Evolutionary conservation across 192 early-diverging fungal species (phyloP).

Genomic region (Backusella liffmaniae): DNA sequence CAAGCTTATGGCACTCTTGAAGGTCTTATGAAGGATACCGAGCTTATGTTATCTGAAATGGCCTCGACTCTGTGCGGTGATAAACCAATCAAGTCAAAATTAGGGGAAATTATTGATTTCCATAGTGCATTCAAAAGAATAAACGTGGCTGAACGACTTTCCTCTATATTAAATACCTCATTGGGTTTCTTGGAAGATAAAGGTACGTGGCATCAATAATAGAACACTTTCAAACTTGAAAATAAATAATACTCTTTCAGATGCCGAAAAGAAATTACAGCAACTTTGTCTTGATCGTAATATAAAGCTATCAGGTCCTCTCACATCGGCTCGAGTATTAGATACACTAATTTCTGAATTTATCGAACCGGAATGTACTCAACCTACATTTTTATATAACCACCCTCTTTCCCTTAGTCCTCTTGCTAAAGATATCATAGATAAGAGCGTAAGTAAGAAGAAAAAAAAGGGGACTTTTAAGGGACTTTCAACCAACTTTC

Average conservation of each 20-base stretch:
- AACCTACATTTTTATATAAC: conserved; percentile 79
- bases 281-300: conserved; percentile 29
- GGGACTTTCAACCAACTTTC: neutral
- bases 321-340: conserved; percentile 65
- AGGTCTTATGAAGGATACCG: conserved; percentile 64
- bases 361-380: conserved; percentile 74
- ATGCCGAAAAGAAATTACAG: conserved; percentile 35
- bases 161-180: conserved; percentile 34
- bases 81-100: conserved; percentile 4
- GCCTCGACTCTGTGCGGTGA: conserved; percentile 34
- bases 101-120: conserved; percentile 44
- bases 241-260: neutral
- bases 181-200: conserved; percentile 44
- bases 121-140: conserved; percentile 55
- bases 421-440: conserved; percentile 60
- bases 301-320: conserved; percentile 47
- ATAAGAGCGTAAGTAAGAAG: conserved; percentile 6
- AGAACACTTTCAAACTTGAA: neutral
- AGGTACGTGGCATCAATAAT: conserved; percentile 8
- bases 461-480: neutral
- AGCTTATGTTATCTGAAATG: conserved; percentile 60
- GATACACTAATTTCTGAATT: conserved; percentile 70
- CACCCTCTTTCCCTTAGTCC: conserved; percentile 84
- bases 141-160: conserved; percentile 52
- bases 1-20: conserved; percentile 75